Conservation (phyloP, 768 basidiomycete genomes). For the Hypholoma sublateritium region DNA sequence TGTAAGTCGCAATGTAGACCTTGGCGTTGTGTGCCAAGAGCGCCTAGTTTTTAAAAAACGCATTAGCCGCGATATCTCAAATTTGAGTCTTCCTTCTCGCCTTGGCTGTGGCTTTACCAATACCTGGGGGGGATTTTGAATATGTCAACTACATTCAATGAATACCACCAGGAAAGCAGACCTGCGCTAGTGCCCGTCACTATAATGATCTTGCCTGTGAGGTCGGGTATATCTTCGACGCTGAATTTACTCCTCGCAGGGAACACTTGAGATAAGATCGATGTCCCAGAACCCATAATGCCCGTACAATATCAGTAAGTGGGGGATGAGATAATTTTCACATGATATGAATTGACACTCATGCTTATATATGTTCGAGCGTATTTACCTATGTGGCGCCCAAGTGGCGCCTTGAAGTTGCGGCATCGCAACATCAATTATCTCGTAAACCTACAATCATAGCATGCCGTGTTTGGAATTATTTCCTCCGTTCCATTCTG, state of each 20-base stretch:
- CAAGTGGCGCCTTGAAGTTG: too few relatives aligned
- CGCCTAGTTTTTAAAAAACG: slow-evolving; percentile 27
- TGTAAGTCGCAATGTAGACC: slow-evolving; percentile 62
- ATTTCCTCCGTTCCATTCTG: too few relatives aligned
- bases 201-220: slow-evolving; percentile 42
- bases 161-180: slow-evolving; percentile 6
- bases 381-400: too few relatives aligned
- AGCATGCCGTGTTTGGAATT: too few relatives aligned
- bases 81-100: slow-evolving; percentile 23
- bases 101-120: slow-evolving; percentile 63
- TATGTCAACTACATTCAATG: not conserved
- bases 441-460: too few relatives aligned
- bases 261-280: slow-evolving; percentile 24
- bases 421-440: too few relatives aligned
- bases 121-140: slow-evolving; percentile 27
- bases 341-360: too few relatives aligned
- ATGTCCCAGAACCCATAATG: too few relatives aligned
- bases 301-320: too few relatives aligned
- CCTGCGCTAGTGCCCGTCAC: slow-evolving; percentile 41
- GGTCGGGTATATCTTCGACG: slow-evolving; percentile 49
- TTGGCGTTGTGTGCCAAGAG: slow-evolving; percentile 61
- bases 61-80: too few relatives aligned
- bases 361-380: too few relatives aligned
- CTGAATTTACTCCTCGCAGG: slow-evolving; percentile 45
- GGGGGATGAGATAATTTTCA: too few relatives aligned